phyloP scores from a whole-genome alignment of 1,284 basidiomycete species.

The Mixia osmundae region DNA sequence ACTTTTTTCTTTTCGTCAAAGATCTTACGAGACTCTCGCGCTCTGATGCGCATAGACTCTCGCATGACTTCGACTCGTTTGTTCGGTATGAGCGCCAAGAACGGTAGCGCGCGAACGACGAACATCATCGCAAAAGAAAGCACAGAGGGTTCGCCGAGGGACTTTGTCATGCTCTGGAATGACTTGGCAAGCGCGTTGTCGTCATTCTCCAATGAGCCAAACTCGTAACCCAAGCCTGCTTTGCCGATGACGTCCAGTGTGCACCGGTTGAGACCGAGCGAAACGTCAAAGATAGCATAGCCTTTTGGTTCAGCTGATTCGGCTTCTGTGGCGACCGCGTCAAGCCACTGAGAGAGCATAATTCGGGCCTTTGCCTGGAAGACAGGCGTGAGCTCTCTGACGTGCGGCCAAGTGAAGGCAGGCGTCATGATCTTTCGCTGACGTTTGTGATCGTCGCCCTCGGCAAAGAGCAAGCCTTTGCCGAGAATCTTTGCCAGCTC shows the following conservation, averaged over 20 bases:
- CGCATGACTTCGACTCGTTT: too few relatives aligned
- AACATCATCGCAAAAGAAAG: too few relatives aligned
- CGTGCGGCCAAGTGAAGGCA: conserved; percentile 34
- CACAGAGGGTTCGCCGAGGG: too few relatives aligned
- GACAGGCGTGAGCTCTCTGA: conserved; percentile 34
- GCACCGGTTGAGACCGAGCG: conserved; percentile 9
- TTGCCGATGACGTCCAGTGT: conserved; percentile 6
- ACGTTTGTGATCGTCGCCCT: conserved; percentile 20
- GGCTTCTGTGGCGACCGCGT: conserved; percentile 3
- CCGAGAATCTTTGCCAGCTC: conserved; percentile 27
- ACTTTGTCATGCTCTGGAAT: too few relatives aligned
- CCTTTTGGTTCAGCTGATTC: conserved; percentile 5
- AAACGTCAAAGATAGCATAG: conserved; percentile 9
- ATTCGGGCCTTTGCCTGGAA: conserved; percentile 39
- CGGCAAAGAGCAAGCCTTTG: conserved; percentile 21
- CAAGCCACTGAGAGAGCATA: conserved; percentile 21
- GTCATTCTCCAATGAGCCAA: conserved; percentile 1
- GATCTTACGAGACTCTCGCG: too few relatives aligned
- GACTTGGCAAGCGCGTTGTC: conserved; percentile 3
- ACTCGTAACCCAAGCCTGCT: conserved; percentile 5
- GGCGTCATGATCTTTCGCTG: conserved; percentile 23
- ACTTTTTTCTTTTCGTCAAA: too few relatives aligned
- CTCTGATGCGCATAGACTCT: too few relatives aligned
- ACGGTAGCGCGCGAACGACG: too few relatives aligned
- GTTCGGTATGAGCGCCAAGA: too few relatives aligned